These are phyloP conservation scores for Chalciporus piperatus DNA, from an alignment of 768 basidiomycete species.

Conservation along the genomic window DNA sequence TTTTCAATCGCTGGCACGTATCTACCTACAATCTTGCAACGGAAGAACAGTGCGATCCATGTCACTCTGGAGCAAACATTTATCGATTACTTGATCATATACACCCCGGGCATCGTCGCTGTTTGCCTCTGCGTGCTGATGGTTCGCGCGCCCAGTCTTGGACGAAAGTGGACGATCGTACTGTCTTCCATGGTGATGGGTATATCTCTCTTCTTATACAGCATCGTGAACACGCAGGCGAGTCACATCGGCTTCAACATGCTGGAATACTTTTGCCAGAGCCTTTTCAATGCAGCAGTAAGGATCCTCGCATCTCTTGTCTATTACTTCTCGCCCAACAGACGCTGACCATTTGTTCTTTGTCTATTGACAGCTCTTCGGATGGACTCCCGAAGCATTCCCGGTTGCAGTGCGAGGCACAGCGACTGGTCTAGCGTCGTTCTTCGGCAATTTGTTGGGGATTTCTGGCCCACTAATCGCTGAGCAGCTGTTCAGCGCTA, in stretches of 20 bases:
- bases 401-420: constrained; percentile 14
- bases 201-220: constrained; percentile 9
- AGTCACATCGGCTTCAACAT: constrained; percentile 9
- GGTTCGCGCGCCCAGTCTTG: constrained; percentile 12
- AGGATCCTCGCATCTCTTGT: background rate
- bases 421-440: constrained; percentile 6
- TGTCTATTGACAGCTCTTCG: constrained; percentile 4
- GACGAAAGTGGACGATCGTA: constrained; percentile 17
- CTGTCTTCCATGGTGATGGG: constrained; percentile 9
- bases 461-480: constrained; percentile 2
- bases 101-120: constrained; percentile 5
- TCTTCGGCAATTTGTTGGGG: constrained; percentile 1
- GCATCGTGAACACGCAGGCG: constrained; percentile 10
- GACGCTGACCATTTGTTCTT: background rate
- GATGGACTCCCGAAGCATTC: constrained; percentile 19
- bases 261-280: constrained; percentile 9
- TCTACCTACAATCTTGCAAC: constrained; percentile 12
- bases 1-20: background rate
- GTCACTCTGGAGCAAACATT: constrained; percentile 8
- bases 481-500: constrained; percentile 1
- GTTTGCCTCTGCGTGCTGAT: constrained; percentile 5
- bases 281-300: constrained; percentile 10
- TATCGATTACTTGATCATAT: constrained; percentile 10
- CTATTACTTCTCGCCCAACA: background rate
- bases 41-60: constrained; percentile 10